Conservation (phyloP, 129 eudicot genomes). For the Flaveria trinervia region DNA sequence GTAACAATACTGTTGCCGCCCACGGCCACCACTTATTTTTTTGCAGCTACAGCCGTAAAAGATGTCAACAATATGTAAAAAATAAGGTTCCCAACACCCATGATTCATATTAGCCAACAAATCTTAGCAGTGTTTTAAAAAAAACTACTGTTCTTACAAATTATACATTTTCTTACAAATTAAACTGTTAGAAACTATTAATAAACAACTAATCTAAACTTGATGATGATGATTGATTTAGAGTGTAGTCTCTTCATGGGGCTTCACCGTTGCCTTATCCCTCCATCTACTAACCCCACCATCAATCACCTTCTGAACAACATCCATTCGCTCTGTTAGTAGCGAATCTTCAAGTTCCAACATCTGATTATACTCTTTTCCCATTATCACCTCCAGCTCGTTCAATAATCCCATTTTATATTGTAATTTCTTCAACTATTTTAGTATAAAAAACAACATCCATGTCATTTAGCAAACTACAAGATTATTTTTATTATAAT, state of each 20-base stretch:
- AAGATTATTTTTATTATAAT: background rate
- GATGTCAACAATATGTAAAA: background rate
- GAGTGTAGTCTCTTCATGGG: conserved; percentile 37
- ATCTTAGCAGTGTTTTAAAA: conserved; percentile 10
- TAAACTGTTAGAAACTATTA: background rate
- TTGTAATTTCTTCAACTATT: conserved; percentile 70
- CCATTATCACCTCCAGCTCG: conserved; percentile 69
- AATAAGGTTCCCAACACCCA: background rate
- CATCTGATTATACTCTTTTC: conserved; percentile 51
- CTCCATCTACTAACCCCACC: conserved; percentile 59
- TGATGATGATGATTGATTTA: conserved; percentile 23
- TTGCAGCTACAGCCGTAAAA: background rate
- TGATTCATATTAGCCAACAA: conserved; percentile 8
- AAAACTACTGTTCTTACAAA: conserved; percentile 30
- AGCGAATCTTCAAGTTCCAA: conserved; percentile 61
- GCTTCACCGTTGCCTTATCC: conserved; percentile 38
- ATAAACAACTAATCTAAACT: conserved; percentile 23
- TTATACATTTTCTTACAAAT: conserved; percentile 35
- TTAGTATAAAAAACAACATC: background rate
- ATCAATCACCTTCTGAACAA: conserved; percentile 43
- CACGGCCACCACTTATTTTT: background rate
- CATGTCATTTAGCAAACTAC: background rate
- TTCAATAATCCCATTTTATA: conserved; percentile 63
- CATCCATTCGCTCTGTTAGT: conserved; percentile 51
- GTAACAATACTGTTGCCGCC: background rate